Conservation (phyloP, 805 yeast species). For the Candida andamanensis region DNA sequence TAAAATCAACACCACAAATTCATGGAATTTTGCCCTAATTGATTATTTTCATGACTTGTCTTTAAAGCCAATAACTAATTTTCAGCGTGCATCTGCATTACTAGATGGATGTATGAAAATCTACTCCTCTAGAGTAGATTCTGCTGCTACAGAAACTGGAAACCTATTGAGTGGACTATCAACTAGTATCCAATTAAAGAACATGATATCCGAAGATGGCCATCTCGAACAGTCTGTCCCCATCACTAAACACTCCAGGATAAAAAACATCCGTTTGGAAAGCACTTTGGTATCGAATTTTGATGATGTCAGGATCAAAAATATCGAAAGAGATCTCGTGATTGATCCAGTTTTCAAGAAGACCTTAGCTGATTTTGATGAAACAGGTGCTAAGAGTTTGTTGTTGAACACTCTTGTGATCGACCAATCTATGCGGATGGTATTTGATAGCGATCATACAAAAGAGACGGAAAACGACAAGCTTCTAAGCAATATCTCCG, state of each 20-base stretch:
- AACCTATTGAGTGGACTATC: constrained; percentile 24
- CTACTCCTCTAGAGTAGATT: constrained; percentile 31
- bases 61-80: constrained; percentile 59
- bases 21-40: constrained; percentile 88
- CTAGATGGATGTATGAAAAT: constrained; percentile 35
- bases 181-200: constrained; percentile 3
- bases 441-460: constrained; percentile 10
- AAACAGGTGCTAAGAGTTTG: constrained; percentile 27
- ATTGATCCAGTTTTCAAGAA: constrained; percentile 27
- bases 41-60: constrained; percentile 87
- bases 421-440: constrained; percentile 20
- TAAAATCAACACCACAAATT: constrained; percentile 75
- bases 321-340: constrained; percentile 23
- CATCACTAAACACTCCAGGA: not conserved
- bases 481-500: too few relatives aligned
- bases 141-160: constrained; percentile 34
- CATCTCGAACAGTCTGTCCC: too few relatives aligned
- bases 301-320: constrained; percentile 7
- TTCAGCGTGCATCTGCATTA: constrained; percentile 31
- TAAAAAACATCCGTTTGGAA: constrained; percentile 13
- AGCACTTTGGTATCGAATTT: constrained; percentile 13
- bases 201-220: constrained; percentile 9
- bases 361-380: constrained; percentile 25
- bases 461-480: constrained; percentile 4
- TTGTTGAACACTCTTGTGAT: constrained; percentile 21